Percentiles rank a stretch among this genome's conserved stretches.
These are phyloP conservation scores for Chrysoporthe austroafricana DNA, from an alignment of 2,329 filamentous ascomycete species.

Conservation along the genomic window DNA sequence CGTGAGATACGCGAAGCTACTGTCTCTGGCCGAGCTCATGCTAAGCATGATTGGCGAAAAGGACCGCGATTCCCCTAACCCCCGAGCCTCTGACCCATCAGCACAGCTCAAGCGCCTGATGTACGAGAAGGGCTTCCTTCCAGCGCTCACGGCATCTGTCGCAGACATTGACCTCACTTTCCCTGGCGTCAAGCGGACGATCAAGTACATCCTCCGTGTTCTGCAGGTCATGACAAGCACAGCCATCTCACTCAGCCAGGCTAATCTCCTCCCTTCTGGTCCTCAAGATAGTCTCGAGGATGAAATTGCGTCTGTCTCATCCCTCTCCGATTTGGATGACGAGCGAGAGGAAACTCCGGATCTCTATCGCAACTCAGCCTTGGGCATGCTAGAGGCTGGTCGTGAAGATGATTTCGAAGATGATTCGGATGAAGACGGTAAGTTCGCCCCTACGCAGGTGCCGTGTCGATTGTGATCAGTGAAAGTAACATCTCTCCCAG, in stretches of 20 bases:
- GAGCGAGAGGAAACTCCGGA: constrained; percentile 94
- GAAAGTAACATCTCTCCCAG: constrained; percentile 48
- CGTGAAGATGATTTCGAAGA: constrained; percentile 82
- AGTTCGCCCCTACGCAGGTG: constrained; percentile 24
- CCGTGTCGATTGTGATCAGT: constrained; percentile 17
- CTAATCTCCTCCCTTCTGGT: constrained; percentile 68
- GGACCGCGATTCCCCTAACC: constrained; percentile 60
- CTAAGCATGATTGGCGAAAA: constrained; percentile 86
- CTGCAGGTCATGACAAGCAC: constrained; percentile 86
- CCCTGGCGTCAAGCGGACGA: constrained; percentile 86
- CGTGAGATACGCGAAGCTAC: constrained; percentile 82
- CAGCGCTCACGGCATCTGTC: constrained; percentile 86
- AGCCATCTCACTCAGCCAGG: constrained; percentile 82
- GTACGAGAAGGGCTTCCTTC: constrained; percentile 97
- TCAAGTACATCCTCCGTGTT: constrained; percentile 94
- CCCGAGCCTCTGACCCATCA: constrained; percentile 38
- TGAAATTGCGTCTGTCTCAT: constrained; percentile 84
- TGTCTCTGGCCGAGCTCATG: constrained; percentile 89
- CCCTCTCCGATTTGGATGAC: constrained; percentile 84
- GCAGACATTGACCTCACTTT: constrained; percentile 96
- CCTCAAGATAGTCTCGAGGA: constrained; percentile 76
- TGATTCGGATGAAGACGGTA: constrained; percentile 63
- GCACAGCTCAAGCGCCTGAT: constrained; percentile 85
- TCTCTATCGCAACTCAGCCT: constrained; percentile 91
- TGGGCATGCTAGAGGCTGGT: constrained; percentile 90